These are phyloP conservation scores for Scedosporium dehoogii DNA, from an alignment of 2,329 filamentous ascomycete genomes.

Conservation along the genomic window DNA sequence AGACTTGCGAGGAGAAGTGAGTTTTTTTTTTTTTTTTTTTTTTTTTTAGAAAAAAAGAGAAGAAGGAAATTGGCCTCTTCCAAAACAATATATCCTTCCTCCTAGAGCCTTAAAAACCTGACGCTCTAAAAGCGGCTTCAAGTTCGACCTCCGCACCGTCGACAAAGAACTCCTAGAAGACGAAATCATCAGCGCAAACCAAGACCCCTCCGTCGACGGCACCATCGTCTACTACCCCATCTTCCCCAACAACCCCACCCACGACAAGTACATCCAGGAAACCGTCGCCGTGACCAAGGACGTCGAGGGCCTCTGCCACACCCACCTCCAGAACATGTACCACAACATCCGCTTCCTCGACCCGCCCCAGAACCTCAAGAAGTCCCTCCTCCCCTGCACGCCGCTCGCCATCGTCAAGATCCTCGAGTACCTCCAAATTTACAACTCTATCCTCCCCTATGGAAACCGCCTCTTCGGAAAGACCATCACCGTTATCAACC, in stretches of 20 bases:
- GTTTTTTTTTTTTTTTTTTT: too few species aligned
- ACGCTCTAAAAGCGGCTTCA: constrained; percentile 50
- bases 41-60: too few species aligned
- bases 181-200: constrained; percentile 74
- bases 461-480: constrained; percentile 90
- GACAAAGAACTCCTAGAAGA: constrained; percentile 87
- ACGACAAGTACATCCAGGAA: constrained; percentile 94
- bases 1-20: constrained; percentile 94
- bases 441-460: constrained; percentile 87
- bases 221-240: constrained; percentile 99
- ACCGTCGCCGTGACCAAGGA: constrained; percentile 85
- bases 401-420: constrained; percentile 96
- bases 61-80: background rate
- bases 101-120: background rate
- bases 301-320: constrained; percentile 88
- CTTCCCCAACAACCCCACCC: constrained; percentile 66
- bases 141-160: constrained; percentile 75
- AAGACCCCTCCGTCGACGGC: constrained; percentile 65
- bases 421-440: constrained; percentile 88
- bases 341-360: constrained; percentile 95
- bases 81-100: background rate
- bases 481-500: constrained; percentile 92
- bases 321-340: constrained; percentile 99
- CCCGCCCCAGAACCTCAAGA: constrained; percentile 62
- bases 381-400: constrained; percentile 91